These are phyloP conservation scores for Aspergillus unguis DNA, from an alignment of 2,329 filamentous ascomycete species.

Conservation along the genomic window DNA sequence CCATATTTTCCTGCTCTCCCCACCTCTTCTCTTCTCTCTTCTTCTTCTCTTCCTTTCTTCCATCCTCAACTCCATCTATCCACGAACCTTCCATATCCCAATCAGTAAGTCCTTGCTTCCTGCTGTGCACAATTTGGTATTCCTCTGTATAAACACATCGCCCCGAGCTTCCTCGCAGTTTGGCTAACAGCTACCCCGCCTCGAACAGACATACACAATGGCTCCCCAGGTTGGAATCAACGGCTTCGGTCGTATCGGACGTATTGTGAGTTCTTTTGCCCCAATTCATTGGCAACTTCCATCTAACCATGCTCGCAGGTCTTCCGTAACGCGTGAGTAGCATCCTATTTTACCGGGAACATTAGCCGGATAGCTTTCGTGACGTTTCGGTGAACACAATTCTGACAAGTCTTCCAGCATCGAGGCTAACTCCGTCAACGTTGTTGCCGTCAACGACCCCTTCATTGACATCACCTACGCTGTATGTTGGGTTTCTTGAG, in stretches of 20 bases:
- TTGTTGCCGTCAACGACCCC: conserved; percentile 98
- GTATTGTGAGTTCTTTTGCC: conserved; percentile 61
- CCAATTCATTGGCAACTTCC: neutral
- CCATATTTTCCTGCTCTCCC: conserved; percentile 28
- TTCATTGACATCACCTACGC: conserved; percentile 98
- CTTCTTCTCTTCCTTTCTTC: conserved; percentile 18
- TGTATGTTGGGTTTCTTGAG: conserved; percentile 58
- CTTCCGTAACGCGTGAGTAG: conserved; percentile 90
- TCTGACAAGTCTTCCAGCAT: conserved; percentile 49
- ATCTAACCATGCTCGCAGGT: conserved; percentile 49
- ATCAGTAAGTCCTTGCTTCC: conserved; percentile 14
- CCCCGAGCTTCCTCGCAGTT: conserved; percentile 10
- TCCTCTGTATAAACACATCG: conserved; percentile 5
- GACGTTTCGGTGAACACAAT: neutral
- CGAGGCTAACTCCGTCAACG: conserved; percentile 78
- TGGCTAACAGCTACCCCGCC: conserved; percentile 31
- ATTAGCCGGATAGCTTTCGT: neutral
- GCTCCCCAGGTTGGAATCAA: conserved; percentile 82
- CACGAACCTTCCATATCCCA: neutral
- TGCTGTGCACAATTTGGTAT: neutral
- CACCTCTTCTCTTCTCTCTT: conserved; percentile 23
- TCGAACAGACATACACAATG: conserved; percentile 29
- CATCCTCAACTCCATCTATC: conserved; percentile 13
- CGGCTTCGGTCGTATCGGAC: conserved; percentile 99
- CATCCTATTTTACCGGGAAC: neutral